phyloP scores from a whole-genome alignment of 2,329 filamentous ascomycete species.

The Cadophora malorum region DNA sequence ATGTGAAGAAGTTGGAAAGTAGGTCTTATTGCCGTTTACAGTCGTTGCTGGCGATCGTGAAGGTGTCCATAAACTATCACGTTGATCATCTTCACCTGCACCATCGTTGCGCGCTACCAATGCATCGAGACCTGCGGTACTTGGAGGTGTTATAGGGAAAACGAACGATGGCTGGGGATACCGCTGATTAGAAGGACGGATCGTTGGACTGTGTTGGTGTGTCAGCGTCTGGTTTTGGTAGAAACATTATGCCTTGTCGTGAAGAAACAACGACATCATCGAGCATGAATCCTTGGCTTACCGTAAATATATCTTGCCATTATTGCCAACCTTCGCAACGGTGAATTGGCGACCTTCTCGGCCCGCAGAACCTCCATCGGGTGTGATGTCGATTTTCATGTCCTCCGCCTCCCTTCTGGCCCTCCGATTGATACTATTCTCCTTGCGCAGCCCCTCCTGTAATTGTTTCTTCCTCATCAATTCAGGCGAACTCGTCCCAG shows the following conservation, averaged over 20 bases:
- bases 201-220: conserved; percentile 57
- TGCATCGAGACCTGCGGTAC: conserved; percentile 61
- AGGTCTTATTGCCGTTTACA: conserved; percentile 48
- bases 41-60: conserved; percentile 43
- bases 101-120: conserved; percentile 44
- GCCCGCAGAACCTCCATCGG: conserved; percentile 65
- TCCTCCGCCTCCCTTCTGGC: conserved; percentile 50
- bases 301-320: conserved; percentile 83
- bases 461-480: conserved; percentile 37
- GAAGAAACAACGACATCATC: conserved; percentile 31
- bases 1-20: conserved; percentile 32
- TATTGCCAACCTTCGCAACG: conserved; percentile 82
- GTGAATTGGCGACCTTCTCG: conserved; percentile 60
- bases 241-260: conserved; percentile 21
- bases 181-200: conserved; percentile 66
- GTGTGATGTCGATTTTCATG: conserved; percentile 61
- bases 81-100: conserved; percentile 35
- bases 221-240: conserved; percentile 34
- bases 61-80: conserved; percentile 44
- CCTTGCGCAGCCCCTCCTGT: conserved; percentile 42
- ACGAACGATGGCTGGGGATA: conserved; percentile 66
- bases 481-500: conserved; percentile 36
- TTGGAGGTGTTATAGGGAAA: conserved; percentile 66
- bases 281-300: conserved; percentile 52
- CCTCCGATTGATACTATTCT: conserved; percentile 40